Conservation (phyloP, 805 yeast species). For the Nakazawaea siamensis region DNA sequence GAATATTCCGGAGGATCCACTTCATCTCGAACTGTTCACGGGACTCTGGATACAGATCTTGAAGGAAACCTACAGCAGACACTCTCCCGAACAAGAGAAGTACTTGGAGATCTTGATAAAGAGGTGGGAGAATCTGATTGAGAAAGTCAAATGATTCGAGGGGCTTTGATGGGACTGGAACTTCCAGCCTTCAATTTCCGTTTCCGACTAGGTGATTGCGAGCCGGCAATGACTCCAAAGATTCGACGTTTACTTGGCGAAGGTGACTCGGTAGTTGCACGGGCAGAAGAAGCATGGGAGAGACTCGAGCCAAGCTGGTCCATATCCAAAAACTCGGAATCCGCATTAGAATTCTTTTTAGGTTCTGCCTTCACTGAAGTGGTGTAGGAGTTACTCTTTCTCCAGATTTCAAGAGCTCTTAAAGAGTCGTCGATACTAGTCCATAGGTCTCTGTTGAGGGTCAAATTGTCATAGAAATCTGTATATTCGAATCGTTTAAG, state of each 20-base stretch:
- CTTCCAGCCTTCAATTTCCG: conserved; percentile 7
- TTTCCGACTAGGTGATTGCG: conserved; percentile 1
- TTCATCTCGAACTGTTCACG: no score
- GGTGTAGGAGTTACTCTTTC: neutral
- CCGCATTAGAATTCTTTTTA: neutral
- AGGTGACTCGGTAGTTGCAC: no score
- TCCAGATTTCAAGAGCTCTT: neutral
- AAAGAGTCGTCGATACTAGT: neutral
- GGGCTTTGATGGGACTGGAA: conserved; percentile 8
- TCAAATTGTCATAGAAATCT: neutral
- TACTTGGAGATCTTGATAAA: conserved; percentile 23
- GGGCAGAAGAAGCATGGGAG: no score
- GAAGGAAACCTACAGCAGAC: conserved; percentile 29
- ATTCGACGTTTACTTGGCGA: neutral
- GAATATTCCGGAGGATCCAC: no score
- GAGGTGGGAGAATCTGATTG: conserved; percentile 24
- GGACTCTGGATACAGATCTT: conserved; percentile 46
- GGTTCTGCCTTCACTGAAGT: neutral
- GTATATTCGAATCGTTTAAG: conserved; percentile 2
- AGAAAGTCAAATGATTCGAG: neutral
- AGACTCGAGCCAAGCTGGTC: no score
- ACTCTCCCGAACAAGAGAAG: conserved; percentile 21
- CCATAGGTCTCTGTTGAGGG: neutral
- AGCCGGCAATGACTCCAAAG: conserved; percentile 6
- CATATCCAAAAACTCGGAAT: neutral